Conservation (phyloP, 768 basidiomycete species). For the Podaxis mareebaensis region DNA sequence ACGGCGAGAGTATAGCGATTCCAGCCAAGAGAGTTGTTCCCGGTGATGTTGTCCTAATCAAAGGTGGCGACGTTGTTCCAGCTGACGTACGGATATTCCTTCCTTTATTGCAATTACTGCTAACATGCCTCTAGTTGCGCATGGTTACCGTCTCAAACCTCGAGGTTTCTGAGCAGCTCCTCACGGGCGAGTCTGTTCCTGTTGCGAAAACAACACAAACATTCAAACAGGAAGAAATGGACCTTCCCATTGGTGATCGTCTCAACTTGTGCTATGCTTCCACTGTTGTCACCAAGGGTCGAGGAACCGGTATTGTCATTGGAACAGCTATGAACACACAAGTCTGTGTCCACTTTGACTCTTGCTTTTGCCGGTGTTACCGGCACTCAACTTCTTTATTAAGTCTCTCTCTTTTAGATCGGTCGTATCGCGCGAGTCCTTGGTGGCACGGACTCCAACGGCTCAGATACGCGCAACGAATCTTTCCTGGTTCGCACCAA, state of each 20-base stretch:
- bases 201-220: slow-evolving; percentile 41
- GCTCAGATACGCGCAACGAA: slow-evolving; percentile 20
- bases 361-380: background rate
- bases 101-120: background rate
- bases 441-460: slow-evolving; percentile 24
- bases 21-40: slow-evolving; percentile 45
- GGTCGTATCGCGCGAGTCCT: slow-evolving; percentile 39
- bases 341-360: slow-evolving; percentile 30
- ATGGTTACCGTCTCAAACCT: slow-evolving; percentile 46
- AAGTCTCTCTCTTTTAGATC: slow-evolving; percentile 24
- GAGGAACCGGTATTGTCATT: slow-evolving; percentile 47
- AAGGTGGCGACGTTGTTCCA: slow-evolving; percentile 41
- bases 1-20: slow-evolving; percentile 39
- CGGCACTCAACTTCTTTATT: background rate
- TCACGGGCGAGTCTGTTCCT: slow-evolving; percentile 51
- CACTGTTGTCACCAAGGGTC: slow-evolving; percentile 46
- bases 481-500: slow-evolving; percentile 26
- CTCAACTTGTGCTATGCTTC: slow-evolving; percentile 46
- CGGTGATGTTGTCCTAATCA: slow-evolving; percentile 40
- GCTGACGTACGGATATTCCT: slow-evolving; percentile 38
- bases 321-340: slow-evolving; percentile 56
- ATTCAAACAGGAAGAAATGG: slow-evolving; percentile 29
- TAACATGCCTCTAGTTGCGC: slow-evolving; percentile 30
- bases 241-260: slow-evolving; percentile 43
- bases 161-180: slow-evolving; percentile 50